A percentile compares a stretch with the other conserved stretches of the same genome.
Evolutionary conservation across 768 basidiomycete species (phyloP).

Genomic region (Suillus variegatus): DNA sequence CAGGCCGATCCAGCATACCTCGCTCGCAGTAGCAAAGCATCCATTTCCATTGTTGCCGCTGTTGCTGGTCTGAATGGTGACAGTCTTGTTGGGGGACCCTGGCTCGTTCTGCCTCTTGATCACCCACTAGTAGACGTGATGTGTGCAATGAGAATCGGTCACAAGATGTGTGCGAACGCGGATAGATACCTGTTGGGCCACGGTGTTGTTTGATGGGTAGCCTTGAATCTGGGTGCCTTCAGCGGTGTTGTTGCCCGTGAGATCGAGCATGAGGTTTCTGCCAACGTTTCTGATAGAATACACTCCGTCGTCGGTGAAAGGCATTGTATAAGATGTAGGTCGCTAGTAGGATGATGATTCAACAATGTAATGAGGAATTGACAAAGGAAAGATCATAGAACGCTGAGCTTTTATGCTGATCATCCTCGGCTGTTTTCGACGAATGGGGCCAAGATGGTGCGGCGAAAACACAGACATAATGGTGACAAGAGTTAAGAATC

Average conservation of each 20-base stretch:
- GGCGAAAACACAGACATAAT: not conserved
- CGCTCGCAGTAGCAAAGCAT: not conserved
- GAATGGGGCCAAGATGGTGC: not conserved
- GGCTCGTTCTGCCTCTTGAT: not conserved
- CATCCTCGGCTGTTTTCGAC: not conserved
- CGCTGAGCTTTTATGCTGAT: not conserved
- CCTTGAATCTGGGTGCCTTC: not conserved
- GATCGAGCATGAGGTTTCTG: not conserved
- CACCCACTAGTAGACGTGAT: not conserved
- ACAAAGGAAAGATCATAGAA: not conserved
- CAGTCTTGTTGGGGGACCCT: not conserved
- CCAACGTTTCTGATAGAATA: not conserved
- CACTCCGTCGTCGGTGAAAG: not conserved
- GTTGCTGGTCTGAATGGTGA: not conserved
- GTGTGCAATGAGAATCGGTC: not conserved
- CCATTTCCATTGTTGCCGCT: not conserved
- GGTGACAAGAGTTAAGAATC: not conserved
- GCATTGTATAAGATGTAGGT: not conserved
- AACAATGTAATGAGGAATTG: not conserved
- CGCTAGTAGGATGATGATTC: not conserved
- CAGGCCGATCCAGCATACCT: not conserved
- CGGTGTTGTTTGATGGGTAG: not conserved
- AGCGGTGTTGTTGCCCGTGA: not conserved
- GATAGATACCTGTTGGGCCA: not conserved
- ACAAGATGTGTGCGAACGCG: not conserved